These are phyloP conservation scores for Russula griseocarnosa DNA, from an alignment of 768 basidiomycete species.

Conservation along the genomic window DNA sequence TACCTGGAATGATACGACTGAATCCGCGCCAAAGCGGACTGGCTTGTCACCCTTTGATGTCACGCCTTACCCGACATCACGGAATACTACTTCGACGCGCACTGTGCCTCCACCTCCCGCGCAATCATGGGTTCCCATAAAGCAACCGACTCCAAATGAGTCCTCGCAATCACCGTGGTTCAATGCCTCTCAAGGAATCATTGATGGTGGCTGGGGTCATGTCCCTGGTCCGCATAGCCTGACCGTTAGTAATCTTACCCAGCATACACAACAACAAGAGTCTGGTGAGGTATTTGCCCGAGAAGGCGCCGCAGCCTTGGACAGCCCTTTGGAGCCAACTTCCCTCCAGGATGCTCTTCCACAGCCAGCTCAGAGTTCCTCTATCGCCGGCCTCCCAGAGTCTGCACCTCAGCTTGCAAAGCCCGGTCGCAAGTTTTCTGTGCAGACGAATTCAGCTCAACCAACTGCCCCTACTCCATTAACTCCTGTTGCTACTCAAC, in stretches of 20 bases:
- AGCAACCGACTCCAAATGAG: constrained; percentile 17
- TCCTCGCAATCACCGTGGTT: constrained; percentile 51
- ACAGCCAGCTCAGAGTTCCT: neutral
- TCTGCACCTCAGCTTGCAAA: constrained; percentile 30
- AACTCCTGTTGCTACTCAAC: constrained; percentile 24
- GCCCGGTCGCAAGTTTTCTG: constrained; percentile 19
- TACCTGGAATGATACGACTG: constrained; percentile 20
- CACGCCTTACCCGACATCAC: constrained; percentile 22
- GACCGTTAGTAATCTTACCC: constrained; percentile 54
- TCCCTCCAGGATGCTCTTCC: constrained; percentile 28
- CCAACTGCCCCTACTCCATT: constrained; percentile 18
- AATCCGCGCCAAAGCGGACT: constrained; percentile 25
- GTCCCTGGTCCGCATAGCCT: constrained; percentile 46
- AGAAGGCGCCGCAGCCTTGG: constrained; percentile 25
- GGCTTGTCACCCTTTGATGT: constrained; percentile 25
- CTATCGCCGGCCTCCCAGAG: constrained; percentile 29
- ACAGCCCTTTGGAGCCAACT: constrained; percentile 23
- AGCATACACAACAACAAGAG: constrained; percentile 53
- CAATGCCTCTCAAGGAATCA: constrained; percentile 43
- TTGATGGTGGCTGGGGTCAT: constrained; percentile 47
- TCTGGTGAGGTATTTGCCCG: constrained; percentile 32
- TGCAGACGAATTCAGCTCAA: constrained; percentile 26
- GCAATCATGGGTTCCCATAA: constrained; percentile 22
- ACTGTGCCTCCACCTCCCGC: constrained; percentile 27
- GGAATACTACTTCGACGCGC: constrained; percentile 26